phyloP scores from a whole-genome alignment of 345 rosid species.

The Syzygium aqueum region DNA sequence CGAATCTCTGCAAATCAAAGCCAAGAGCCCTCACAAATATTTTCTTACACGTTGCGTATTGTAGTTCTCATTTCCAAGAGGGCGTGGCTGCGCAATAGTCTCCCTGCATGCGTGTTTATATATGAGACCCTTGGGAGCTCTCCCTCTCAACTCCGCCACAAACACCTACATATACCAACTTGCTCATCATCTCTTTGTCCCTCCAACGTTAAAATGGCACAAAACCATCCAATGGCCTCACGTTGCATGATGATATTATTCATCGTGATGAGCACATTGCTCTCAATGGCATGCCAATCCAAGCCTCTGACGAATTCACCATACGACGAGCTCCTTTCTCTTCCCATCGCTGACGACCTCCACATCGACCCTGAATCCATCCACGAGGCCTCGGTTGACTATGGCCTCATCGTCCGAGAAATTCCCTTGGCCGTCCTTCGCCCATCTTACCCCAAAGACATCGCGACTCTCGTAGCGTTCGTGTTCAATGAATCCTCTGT shows the following conservation, averaged over 20 bases:
- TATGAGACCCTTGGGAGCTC: neutral
- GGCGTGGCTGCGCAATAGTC: neutral
- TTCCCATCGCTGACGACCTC: neutral
- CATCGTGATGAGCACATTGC: neutral
- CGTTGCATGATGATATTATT: neutral
- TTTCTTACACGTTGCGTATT: neutral
- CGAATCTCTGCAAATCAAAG: neutral
- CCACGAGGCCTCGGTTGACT: constrained; percentile 22
- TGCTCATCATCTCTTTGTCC: neutral
- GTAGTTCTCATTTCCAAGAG: neutral
- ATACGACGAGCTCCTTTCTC: neutral
- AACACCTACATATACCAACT: neutral
- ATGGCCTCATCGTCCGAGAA: constrained; percentile 22
- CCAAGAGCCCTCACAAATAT: neutral
- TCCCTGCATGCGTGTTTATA: neutral
- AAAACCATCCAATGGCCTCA: neutral
- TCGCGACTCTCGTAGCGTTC: constrained; percentile 15
- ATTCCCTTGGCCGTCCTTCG: constrained; percentile 24
- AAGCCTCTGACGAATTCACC: neutral
- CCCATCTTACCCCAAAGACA: constrained; percentile 22
- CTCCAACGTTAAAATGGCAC: neutral
- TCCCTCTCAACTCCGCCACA: neutral
- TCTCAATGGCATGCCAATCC: neutral
- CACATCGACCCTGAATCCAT: constrained; percentile 13
- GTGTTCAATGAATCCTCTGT: constrained; percentile 7